These are phyloP conservation scores for Cercospora nicotianae DNA, from an alignment of 2,329 filamentous ascomycete genomes.

Conservation along the genomic window DNA sequence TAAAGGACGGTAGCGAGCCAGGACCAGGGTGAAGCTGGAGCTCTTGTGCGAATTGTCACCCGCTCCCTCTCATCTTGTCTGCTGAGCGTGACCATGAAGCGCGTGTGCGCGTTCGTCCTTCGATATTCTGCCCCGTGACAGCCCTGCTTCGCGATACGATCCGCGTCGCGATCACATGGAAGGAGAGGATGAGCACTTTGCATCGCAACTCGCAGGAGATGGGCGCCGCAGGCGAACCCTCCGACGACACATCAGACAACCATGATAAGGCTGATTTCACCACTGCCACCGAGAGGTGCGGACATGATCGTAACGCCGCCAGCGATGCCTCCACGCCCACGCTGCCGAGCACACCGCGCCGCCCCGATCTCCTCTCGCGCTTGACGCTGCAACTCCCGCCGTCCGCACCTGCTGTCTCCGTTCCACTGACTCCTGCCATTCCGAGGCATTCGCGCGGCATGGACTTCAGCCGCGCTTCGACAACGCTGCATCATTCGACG, in stretches of 20 bases:
- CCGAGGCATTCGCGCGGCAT: constrained; percentile 85
- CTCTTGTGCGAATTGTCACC: not conserved
- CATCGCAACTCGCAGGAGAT: constrained; percentile 1
- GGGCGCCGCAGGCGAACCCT: not conserved
- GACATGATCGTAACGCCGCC: not conserved
- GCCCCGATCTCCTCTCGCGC: constrained; percentile 62
- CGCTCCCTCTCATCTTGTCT: not conserved
- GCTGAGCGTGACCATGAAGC: not conserved
- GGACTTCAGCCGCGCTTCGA: constrained; percentile 90
- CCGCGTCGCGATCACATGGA: constrained; percentile 4
- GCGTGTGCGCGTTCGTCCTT: not conserved
- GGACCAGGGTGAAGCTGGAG: not conserved
- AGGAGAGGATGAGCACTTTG: constrained; percentile 4
- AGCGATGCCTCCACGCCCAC: constrained; percentile 5
- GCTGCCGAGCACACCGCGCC: constrained; percentile 46
- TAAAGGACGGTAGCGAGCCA: not conserved
- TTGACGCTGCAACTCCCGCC: constrained; percentile 69
- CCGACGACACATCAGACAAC: not conserved
- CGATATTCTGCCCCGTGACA: not conserved
- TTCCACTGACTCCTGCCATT: constrained; percentile 46
- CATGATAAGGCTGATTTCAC: not conserved
- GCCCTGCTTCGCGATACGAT: not conserved
- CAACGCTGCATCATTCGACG: constrained; percentile 92
- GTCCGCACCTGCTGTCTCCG: constrained; percentile 40
- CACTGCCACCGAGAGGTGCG: not conserved